Evolutionary conservation across 2,329 filamentous ascomycete genomes (phyloP), one percentile per base, ranked within the genome.

Genomic region (Hortaea sp.): DNA sequence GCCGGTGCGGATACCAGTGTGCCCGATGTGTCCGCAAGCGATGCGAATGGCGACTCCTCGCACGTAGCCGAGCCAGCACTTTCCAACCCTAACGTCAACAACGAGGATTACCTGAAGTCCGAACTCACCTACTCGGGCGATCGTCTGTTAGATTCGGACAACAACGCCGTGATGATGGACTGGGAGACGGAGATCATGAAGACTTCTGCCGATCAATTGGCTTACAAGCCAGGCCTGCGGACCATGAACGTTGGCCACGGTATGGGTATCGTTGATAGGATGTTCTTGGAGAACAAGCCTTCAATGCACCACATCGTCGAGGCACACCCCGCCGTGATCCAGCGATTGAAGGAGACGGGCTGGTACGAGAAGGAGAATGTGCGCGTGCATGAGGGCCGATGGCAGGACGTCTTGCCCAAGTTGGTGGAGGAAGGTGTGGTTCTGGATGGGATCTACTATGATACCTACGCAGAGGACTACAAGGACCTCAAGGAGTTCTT

Each of bases 381-480:
- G 7, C 64, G 65, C 12, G 61, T 74, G 10, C 70, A 73, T 47
- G 68, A 71, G 50, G 71, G 71, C 28, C 62, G 65, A 29, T 75
- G 71, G 71, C 71, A 74, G 53, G 70, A 74, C 37, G 59, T 74
- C 6, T 59, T 74, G 1, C 69, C 70, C 1, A 62, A 61, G 32
- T 62, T 74, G 0, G 60, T 71, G 3, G 66, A 67, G 48, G 59
- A 70, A 47, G 68, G 66, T 35, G 61, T 65, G 5, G 55, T 62
- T 20, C 70, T 74, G 44, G 70, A 75, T 49, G 71, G 65, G 7
- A 72, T 98, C 55, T 98, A 97, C 71, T 97, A 95, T 61, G 92
- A 98, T 63, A 98, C 92, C 0, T 97, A 97, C 65, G 92, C 88
- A 5, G 92, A 98, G 68, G 86, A 92, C 53, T 98, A 97, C 66